Evolutionary conservation across 148 eudicot genomes (phyloP), one percentile per base, ranked within the genome.

Genomic region (Selenicereus undatus): DNA sequence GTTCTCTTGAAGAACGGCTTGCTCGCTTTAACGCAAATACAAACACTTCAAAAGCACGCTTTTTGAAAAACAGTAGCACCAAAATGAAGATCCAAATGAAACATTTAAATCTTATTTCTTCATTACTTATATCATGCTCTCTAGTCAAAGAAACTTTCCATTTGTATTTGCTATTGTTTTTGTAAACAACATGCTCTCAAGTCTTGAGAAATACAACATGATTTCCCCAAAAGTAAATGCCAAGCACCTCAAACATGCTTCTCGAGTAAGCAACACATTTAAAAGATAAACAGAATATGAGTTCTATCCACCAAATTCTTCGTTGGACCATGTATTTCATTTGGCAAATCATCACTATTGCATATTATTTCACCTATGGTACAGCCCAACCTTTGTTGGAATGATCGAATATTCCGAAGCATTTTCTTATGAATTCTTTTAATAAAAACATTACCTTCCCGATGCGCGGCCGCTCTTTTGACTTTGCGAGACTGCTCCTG

Each of bases 381-480:
- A 1, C 27, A 60, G 20, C 24, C 65, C 65, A 18, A 60, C 24
- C 65, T 8, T 21, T 18, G 65, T 60, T 21, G 65, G 20, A 60
- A 60, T 21, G n/a, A 60, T 8, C 5, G 24, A 60, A 64, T 64
- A 4, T 64, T 64, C 6, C 29, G 12, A 64, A 64, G 29, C 68
- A 64, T 64, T 64, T 22, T 64, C 29, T 7, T 24, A n/a, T 13
- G 35, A 43, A 30, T 35, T 29, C 58, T 4, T 26, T 12, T 0
- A 48, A 48, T 56, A 20, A 14, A 7, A 14, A 60, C 24, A 42
- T 83, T 89, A 95, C 98, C 97, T 95, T 95, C 70, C 98, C 98
- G 78, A 95, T 95, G 80, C 98, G 90, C 74, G 98, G 98, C 22
- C 98, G 86, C 81, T 95, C 98, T 86, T 95, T 95, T 71, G 78